Evolutionary conservation across 805 yeast genomes (phyloP).

Genomic region (Hanseniaspora lachancei): DNA sequence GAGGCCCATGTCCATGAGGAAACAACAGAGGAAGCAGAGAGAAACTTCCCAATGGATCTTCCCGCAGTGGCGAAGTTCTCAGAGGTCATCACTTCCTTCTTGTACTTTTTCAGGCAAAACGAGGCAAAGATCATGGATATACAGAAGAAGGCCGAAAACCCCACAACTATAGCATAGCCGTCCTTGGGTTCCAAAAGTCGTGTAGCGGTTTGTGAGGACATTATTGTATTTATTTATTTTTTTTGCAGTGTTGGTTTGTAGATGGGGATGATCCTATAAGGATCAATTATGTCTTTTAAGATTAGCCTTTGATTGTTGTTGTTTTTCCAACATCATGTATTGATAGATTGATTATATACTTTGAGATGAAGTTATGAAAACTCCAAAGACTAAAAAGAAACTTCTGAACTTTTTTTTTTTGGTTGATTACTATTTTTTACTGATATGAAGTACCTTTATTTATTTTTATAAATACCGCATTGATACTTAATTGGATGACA

Average conservation of each 20-base stretch:
- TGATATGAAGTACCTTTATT: background rate
- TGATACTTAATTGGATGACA: background rate
- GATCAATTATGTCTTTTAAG: too few species aligned
- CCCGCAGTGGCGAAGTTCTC: slow-evolving; percentile 94
- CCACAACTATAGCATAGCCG: slow-evolving; percentile 80
- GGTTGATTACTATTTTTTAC: too few species aligned
- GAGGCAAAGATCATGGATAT: slow-evolving; percentile 70
- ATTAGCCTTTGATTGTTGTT: background rate
- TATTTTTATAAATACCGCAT: background rate
- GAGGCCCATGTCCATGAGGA: slow-evolving; percentile 94
- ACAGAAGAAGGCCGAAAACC: slow-evolving; percentile 72
- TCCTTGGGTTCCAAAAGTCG: slow-evolving; percentile 12
- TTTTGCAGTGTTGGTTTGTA: background rate
- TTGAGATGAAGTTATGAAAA: too few species aligned
- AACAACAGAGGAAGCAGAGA: slow-evolving; percentile 81
- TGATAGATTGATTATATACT: too few species aligned
- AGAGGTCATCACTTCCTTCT: slow-evolving; percentile 75
- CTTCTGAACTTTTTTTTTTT: too few species aligned
- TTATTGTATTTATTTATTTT: background rate
- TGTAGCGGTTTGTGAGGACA: slow-evolving; percentile 8
- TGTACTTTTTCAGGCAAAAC: slow-evolving; percentile 57
- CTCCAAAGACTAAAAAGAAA: too few species aligned
- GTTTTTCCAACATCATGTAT: too few species aligned
- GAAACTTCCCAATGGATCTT: slow-evolving; percentile 69
- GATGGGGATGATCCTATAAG: too few species aligned